Evolutionary conservation across 2,329 filamentous ascomycete genomes (phyloP), one percentile per base, ranked within the genome.

Genomic region (Nigrospora oryzae): DNA sequence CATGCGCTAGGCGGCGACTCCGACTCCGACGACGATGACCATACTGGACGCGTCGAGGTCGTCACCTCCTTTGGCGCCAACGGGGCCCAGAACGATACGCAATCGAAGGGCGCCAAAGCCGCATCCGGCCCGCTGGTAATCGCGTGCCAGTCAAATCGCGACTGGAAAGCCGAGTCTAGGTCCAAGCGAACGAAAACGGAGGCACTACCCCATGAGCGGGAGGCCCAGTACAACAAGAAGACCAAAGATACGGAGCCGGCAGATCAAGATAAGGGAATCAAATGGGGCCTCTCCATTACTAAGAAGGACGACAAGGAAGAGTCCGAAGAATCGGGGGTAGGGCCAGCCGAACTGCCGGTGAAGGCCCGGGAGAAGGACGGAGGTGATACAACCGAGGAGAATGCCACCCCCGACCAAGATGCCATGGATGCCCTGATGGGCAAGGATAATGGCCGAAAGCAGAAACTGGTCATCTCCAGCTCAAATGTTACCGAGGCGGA

Each of bases 361-460:
- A 28, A 5, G 23, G 10, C 53, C 47, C 44, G 47, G 50, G 38
- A 55, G 53, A 34, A 41, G 11, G 42, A 47, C 31, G 30, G 37
- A 23, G 30, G 11, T 32, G 42, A 40, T 11, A 30, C n/a, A 38
- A 46, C 50, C 11, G 31, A 49, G 39, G 33, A 34, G 12, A 17
- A n/a, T 23, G n/a, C 7, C 13, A 56, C 53, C 47, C 62, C 62
- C 37, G 72, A 77, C 33, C 68, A 73, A 4, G 67, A 77, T 54
- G 86, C 85, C 10, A 65, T 89, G 48, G 76, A 82, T 48, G 82
- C 84, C 6, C 71, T 90, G 10, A 67, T 87, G 10, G 77, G 77
- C 3, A 74, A 78, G 59, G 10, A 67, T 72, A 56, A 58, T 62
- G 47, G 66, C 17, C 71, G 55, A 16, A 54, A 63, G 16, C 58